phyloP scores from a whole-genome alignment of 345 rosid species.

The Salix arbutifolia region DNA sequence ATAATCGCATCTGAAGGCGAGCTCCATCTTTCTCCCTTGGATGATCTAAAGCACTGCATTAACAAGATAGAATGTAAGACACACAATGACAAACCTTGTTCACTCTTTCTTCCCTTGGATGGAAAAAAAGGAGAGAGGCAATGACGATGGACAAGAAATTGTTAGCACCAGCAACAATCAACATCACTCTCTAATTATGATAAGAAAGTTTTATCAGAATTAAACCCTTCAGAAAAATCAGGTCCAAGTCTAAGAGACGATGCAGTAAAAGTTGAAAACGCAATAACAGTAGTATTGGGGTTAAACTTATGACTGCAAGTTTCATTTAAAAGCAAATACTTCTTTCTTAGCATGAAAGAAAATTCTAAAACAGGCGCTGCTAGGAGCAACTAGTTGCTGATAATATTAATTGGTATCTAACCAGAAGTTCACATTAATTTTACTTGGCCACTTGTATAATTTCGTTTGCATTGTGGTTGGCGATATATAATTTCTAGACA shows the following conservation, averaged over 20 bases:
- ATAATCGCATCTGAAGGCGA: slow-evolving; percentile 89
- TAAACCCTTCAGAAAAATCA: neutral
- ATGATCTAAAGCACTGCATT: slow-evolving; percentile 76
- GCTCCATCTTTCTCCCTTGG: slow-evolving; percentile 78
- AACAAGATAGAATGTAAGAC: neutral
- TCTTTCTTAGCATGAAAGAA: no score
- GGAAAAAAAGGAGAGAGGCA: neutral
- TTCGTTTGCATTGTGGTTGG: no score
- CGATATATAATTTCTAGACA: neutral
- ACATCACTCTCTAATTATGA: neutral
- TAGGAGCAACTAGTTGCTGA: no score
- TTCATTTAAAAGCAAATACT: no score
- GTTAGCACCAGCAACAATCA: neutral
- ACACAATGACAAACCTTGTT: neutral
- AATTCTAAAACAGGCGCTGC: no score
- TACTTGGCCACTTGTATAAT: no score
- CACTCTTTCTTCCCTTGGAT: neutral
- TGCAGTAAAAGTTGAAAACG: neutral
- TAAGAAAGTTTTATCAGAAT: neutral
- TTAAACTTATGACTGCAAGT: neutral
- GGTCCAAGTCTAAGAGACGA: neutral
- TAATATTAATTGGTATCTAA: no score
- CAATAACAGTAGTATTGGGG: neutral
- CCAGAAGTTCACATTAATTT: no score
- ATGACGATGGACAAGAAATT: neutral